A percentile compares a stretch with the other conserved stretches of the same genome.
Evolutionary conservation across 116 monocot genomes (phyloP).

Genomic region (Papilionanthe hybrid): DNA sequence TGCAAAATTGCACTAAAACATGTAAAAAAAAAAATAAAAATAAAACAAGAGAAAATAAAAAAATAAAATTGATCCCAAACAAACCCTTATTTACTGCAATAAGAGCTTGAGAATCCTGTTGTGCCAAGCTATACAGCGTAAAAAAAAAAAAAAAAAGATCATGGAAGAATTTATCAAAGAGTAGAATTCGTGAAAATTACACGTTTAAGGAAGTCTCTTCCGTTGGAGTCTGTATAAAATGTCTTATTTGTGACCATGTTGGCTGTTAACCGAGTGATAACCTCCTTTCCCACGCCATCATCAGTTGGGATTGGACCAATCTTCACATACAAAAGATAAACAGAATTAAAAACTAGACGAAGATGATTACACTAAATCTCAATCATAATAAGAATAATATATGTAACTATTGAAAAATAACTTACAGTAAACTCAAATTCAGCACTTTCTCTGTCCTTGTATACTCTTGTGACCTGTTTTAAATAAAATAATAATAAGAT

Average conservation of each 20-base stretch:
- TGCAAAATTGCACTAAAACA: no score
- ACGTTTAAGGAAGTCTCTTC: slow-evolving; percentile 79
- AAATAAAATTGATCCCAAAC: no score
- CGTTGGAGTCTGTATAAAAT: slow-evolving; percentile 88
- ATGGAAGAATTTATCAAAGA: slow-evolving; percentile 1
- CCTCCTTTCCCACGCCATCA: slow-evolving; percentile 68
- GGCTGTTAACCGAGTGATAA: slow-evolving; percentile 58
- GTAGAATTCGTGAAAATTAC: slow-evolving; percentile 25
- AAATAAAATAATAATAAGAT: not conserved
- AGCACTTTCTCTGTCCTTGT: slow-evolving; percentile 74
- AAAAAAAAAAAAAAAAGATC: not conserved
- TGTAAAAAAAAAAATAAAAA: no score
- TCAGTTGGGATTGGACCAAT: slow-evolving; percentile 74
- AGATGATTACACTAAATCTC: not conserved
- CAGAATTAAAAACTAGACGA: not conserved
- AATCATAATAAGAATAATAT: not conserved
- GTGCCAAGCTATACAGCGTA: not conserved
- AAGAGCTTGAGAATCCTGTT: not conserved
- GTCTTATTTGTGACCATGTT: slow-evolving; percentile 67
- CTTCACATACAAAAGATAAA: slow-evolving; percentile 20
- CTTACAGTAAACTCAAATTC: slow-evolving; percentile 86
- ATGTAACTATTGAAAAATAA: slow-evolving; percentile 1
- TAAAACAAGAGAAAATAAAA: no score
- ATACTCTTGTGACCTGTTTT: slow-evolving; percentile 59
- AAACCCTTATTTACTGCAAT: not conserved